phyloP scores from a whole-genome alignment of 148 eudicot genomes.

The Vaccinium corymbosum region DNA sequence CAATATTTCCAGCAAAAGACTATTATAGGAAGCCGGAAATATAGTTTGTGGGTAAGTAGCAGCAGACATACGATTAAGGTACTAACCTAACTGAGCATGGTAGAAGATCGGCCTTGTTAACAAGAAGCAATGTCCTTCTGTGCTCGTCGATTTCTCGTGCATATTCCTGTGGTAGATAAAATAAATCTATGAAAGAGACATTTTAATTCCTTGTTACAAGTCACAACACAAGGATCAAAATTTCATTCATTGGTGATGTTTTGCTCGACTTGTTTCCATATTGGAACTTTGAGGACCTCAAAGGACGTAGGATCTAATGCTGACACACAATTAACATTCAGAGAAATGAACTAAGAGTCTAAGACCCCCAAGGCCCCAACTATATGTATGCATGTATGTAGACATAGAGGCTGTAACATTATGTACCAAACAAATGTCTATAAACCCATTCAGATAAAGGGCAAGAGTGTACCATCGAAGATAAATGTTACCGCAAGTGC shows the following conservation, averaged over 20 bases:
- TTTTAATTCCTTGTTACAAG: neutral
- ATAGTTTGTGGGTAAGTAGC: neutral
- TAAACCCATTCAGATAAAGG: too few relatives aligned
- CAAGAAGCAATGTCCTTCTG: constrained; percentile 83
- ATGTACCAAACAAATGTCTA: too few relatives aligned
- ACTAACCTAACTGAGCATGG: constrained; percentile 65
- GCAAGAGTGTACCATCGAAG: too few relatives aligned
- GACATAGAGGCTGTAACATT: too few relatives aligned
- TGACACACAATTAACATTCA: neutral
- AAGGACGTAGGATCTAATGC: neutral
- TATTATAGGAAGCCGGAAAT: neutral
- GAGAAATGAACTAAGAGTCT: neutral
- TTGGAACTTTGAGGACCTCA: neutral
- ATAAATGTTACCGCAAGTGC: neutral
- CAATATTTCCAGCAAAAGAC: constrained; percentile 10
- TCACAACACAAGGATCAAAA: neutral
- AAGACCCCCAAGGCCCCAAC: neutral
- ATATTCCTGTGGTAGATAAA: constrained; percentile 56
- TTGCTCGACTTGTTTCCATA: neutral
- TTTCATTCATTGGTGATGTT: neutral
- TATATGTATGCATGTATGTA: neutral
- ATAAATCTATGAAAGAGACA: neutral
- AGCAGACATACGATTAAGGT: neutral
- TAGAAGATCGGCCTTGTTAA: constrained; percentile 94
- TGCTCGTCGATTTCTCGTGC: constrained; percentile 81